A percentile compares a stretch with the other conserved stretches of the same genome.
Evolutionary conservation across 1,284 basidiomycete genomes (phyloP).

Genomic region (Inonotus hispidus): DNA sequence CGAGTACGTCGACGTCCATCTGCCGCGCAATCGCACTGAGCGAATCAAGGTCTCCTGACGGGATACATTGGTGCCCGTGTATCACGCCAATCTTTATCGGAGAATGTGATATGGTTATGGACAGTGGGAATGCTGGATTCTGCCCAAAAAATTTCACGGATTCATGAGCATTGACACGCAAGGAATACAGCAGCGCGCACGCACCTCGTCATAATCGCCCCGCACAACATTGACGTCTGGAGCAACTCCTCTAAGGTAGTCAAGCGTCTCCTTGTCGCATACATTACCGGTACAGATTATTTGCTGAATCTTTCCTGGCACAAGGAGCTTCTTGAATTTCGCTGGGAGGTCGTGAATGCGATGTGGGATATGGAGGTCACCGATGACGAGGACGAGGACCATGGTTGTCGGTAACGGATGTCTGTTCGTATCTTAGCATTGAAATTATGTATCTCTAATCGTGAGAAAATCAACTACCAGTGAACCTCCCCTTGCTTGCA

Average conservation of each 20-base stretch:
- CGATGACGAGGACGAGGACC: conserved; percentile 91
- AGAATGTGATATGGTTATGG: conserved; percentile 76
- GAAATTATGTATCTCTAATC: not conserved
- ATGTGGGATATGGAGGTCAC: conserved; percentile 92
- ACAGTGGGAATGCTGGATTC: conserved; percentile 75
- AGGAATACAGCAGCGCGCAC: conserved; percentile 19
- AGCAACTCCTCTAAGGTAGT: conserved; percentile 96
- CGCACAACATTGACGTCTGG: conserved; percentile 89
- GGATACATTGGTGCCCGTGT: conserved; percentile 94
- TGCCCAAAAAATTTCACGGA: conserved; percentile 23
- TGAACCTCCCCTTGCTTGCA: too few relatives aligned
- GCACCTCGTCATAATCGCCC: conserved; percentile 94
- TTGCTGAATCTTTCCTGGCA: conserved; percentile 97
- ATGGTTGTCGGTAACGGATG: conserved; percentile 21
- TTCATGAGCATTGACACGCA: not conserved
- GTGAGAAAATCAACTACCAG: not conserved
- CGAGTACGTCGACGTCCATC: conserved; percentile 95
- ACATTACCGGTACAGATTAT: conserved; percentile 98
- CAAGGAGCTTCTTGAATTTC: conserved; percentile 97
- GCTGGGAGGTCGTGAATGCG: conserved; percentile 84
- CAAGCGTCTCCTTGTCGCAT: conserved; percentile 95
- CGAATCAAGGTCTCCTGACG: conserved; percentile 87
- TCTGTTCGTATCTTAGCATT: too few relatives aligned
- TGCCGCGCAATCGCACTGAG: conserved; percentile 85
- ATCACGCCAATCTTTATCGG: conserved; percentile 92